Percentiles rank a stretch among this genome's conserved stretches.
Evolutionary conservation across 768 basidiomycete genomes (phyloP).

Genomic region (Coprinellus aureogranulatus): DNA sequence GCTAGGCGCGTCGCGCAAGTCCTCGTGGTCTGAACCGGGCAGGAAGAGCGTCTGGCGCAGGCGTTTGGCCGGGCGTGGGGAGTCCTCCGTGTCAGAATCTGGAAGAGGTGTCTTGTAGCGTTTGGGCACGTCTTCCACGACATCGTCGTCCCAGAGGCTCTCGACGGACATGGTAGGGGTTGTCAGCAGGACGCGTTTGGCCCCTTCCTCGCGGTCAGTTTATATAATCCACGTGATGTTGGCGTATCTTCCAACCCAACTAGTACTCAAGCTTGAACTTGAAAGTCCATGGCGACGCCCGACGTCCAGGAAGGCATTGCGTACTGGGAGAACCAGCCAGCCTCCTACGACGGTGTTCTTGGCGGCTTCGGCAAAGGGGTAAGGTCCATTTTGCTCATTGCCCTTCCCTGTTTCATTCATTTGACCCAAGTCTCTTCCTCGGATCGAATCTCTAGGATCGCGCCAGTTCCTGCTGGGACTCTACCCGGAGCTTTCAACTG

Average conservation of each 20-base stretch:
- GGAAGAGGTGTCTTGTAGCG: slow-evolving; percentile 12
- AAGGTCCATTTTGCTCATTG: slow-evolving; percentile 39
- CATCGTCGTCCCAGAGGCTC: slow-evolving; percentile 60
- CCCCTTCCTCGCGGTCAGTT: no score
- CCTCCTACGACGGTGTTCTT: slow-evolving; percentile 84
- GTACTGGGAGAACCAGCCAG: slow-evolving; percentile 84
- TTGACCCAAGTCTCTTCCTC: slow-evolving; percentile 69
- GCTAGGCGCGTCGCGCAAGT: slow-evolving; percentile 54
- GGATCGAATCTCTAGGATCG: slow-evolving; percentile 87
- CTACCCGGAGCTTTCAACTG: slow-evolving; percentile 72
- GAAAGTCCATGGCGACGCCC: slow-evolving; percentile 35
- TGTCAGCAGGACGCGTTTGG: slow-evolving; percentile 37
- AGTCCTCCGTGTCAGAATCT: slow-evolving; percentile 19
- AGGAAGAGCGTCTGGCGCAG: slow-evolving; percentile 52
- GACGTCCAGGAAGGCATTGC: slow-evolving; percentile 73
- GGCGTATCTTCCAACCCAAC: slow-evolving; percentile 11
- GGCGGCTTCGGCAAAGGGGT: slow-evolving; percentile 57
- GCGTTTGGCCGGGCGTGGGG: slow-evolving; percentile 32
- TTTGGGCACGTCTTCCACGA: slow-evolving; percentile 27
- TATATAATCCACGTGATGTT: slow-evolving; percentile 27
- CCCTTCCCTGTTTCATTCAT: slow-evolving; percentile 12
- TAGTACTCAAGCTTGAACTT: no score
- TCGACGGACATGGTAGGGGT: slow-evolving; percentile 37
- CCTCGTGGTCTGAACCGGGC: slow-evolving; percentile 25
- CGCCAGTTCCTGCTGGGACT: slow-evolving; percentile 83